Evolutionary conservation across 495 filamentous ascomycete genomes (phyloP).

Genomic region (Oleoguttula mirabilis): DNA sequence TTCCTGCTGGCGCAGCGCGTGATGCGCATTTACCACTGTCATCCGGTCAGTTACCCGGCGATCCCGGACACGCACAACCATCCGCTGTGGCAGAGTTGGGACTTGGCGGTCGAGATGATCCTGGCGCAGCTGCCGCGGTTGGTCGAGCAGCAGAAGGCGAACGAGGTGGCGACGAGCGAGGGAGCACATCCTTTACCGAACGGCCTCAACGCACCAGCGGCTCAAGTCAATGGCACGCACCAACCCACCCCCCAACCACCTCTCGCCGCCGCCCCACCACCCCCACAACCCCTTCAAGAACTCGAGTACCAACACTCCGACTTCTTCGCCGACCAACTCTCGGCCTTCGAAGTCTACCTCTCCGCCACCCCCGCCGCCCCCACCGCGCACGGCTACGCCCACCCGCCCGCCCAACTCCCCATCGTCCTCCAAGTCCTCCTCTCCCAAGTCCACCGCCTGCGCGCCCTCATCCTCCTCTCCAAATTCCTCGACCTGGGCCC

Average conservation of each 20-base stretch:
- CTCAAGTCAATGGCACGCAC: not conserved
- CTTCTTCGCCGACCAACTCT: conserved; percentile 96
- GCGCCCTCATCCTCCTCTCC: conserved; percentile 83
- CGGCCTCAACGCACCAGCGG: not conserved
- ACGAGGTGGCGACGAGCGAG: conserved; percentile 59
- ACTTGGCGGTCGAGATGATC: conserved; percentile 91
- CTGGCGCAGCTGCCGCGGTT: conserved; percentile 75
- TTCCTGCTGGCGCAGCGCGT: conserved; percentile 90
- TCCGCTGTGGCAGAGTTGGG: conserved; percentile 94
- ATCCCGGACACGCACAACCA: conserved; percentile 88
- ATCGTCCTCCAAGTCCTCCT: conserved; percentile 93
- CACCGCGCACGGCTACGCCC: conserved; percentile 43
- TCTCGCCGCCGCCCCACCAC: not conserved
- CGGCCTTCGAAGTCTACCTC: conserved; percentile 96
- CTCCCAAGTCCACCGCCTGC: conserved; percentile 87
- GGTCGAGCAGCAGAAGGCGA: conserved; percentile 43
- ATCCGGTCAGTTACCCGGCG: conserved; percentile 76
- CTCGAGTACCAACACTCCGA: conserved; percentile 79
- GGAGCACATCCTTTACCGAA: not conserved
- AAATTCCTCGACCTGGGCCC: conserved; percentile 91
- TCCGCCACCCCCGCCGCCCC: conserved; percentile 35
- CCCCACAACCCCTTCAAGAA: conserved; percentile 5
- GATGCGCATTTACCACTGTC: conserved; percentile 90
- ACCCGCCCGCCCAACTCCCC: conserved; percentile 79
- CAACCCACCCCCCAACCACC: not conserved